Evolutionary conservation across 495 filamentous ascomycete genomes (phyloP).

Genomic region (Lepraria neglecta): DNA sequence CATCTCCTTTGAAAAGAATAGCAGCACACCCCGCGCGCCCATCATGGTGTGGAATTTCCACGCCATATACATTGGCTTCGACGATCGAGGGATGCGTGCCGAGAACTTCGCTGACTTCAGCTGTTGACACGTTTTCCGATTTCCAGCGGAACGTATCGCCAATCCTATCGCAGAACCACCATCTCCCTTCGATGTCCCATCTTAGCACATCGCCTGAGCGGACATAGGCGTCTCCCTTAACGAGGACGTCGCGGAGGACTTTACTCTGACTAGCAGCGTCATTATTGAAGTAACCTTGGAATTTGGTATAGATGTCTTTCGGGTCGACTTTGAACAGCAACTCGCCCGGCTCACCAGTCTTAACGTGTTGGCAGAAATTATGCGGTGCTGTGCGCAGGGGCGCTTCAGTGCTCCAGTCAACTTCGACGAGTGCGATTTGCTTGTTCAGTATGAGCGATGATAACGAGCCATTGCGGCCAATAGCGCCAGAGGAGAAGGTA

Average conservation of each 20-base stretch:
- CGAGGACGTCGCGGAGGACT: slow-evolving; percentile 69
- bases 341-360: slow-evolving; percentile 67
- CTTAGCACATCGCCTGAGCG: slow-evolving; percentile 78
- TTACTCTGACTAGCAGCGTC: slow-evolving; percentile 66
- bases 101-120: slow-evolving; percentile 71
- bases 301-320: slow-evolving; percentile 53
- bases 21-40: slow-evolving; percentile 81
- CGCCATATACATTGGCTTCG: slow-evolving; percentile 88
- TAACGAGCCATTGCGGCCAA: slow-evolving; percentile 69
- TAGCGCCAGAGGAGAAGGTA: slow-evolving; percentile 67
- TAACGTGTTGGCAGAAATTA: slow-evolving; percentile 61
- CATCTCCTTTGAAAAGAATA: slow-evolving; percentile 48
- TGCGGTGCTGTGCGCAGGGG: slow-evolving; percentile 50
- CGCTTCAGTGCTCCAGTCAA: slow-evolving; percentile 65
- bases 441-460: slow-evolving; percentile 48
- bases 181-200: slow-evolving; percentile 62
- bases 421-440: slow-evolving; percentile 54
- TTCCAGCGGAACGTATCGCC: slow-evolving; percentile 97
- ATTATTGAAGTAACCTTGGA: slow-evolving; percentile 88
- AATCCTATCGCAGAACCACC: slow-evolving; percentile 83
- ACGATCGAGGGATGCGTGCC: slow-evolving; percentile 58
- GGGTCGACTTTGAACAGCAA: slow-evolving; percentile 68
- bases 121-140: slow-evolving; percentile 83
- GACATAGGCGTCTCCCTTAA: slow-evolving; percentile 80
- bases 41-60: slow-evolving; percentile 74